These are phyloP conservation scores for Prinsepia uniflora DNA, from an alignment of 306 rosid genomes.

Conservation along the genomic window DNA sequence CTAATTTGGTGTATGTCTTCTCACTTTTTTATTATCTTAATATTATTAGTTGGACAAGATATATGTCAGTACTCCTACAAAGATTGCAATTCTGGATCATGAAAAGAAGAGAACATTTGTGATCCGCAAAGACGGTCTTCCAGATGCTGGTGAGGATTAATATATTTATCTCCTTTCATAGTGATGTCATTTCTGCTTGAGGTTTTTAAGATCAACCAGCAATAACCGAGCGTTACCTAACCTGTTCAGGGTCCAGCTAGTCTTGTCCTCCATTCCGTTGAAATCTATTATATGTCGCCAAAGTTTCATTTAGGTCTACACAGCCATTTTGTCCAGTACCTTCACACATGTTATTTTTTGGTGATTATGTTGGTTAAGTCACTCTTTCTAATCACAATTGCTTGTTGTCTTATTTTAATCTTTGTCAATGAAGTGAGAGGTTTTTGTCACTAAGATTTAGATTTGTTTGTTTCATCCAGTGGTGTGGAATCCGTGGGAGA, in stretches of 20 bases:
- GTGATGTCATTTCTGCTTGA: neutral
- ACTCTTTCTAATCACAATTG: neutral
- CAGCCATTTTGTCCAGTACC: neutral
- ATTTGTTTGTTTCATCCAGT: conserved; percentile 42
- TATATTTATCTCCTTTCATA: conserved; percentile 19
- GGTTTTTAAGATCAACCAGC: neutral
- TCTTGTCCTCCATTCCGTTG: neutral
- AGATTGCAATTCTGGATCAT: conserved; percentile 95
- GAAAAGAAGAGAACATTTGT: conserved; percentile 95
- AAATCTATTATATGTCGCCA: no score
- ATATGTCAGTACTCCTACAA: conserved; percentile 89
- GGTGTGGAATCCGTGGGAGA: conserved; percentile 99
- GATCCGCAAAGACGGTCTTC: conserved; percentile 93
- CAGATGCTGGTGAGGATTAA: conserved; percentile 86
- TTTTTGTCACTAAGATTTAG: neutral
- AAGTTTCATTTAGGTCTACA: neutral
- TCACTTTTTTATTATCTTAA: conserved; percentile 2
- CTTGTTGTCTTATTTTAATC: neutral
- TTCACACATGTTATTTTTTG: neutral
- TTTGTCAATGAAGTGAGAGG: neutral
- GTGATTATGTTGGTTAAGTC: neutral
- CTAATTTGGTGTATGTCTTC: conserved; percentile 4
- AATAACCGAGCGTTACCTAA: neutral
- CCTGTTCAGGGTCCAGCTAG: neutral
- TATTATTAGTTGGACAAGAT: conserved; percentile 76